Evolutionary conservation across 2,329 filamentous ascomycete genomes (phyloP), one percentile per base, ranked within the genome.

Genomic region (Juglanconis oblonga): DNA sequence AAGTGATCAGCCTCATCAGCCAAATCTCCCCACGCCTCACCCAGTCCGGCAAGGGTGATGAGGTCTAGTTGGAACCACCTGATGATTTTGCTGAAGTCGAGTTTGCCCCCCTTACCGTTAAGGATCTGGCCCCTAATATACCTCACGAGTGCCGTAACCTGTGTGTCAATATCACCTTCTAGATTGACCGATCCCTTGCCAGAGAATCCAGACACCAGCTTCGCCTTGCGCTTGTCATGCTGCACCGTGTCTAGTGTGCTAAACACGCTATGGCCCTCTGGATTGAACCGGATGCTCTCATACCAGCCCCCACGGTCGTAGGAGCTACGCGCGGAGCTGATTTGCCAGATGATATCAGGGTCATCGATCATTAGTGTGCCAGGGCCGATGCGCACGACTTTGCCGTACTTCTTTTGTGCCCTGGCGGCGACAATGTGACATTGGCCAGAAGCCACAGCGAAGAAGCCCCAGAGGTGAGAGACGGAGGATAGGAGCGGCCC

Each of bases 141-240:
- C 9, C 45, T 40, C 5, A 65, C 38, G 14, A 65, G 10, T 3
- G 47, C 33, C 2, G 54, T 54, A 9, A 64, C n/a, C 35, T 63
- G 64, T 4, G 52, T 17, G 44, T 62, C 55, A 4, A 69, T 40
- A 38, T 61, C 50, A 48, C 36, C 47, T 57, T 72, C 70, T 3
- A 71, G 61, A 47, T 70, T 59, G 47, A 67, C 64, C 2, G 38
- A 50, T n/a, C 70, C 68, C 50, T 67, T 68, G 4, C 71, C 69
- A 1, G 68, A 62, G 47, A 69, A 72, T 3, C 66, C 68, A 3
- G 59, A 33, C 3, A 57, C 59, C 8, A 72, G n/a, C 35, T 66
- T 65, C 8, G 70, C 67, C 58, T 71, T 72, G 11, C 67, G 66
- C 45, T 63, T 63, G 56, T 71, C 70, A 52, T 72, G 70, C 8